Percentiles rank a stretch among this genome's conserved stretches.
phyloP scores from a whole-genome alignment of 257 asterid species.

The Gynochthodes officinalis region DNA sequence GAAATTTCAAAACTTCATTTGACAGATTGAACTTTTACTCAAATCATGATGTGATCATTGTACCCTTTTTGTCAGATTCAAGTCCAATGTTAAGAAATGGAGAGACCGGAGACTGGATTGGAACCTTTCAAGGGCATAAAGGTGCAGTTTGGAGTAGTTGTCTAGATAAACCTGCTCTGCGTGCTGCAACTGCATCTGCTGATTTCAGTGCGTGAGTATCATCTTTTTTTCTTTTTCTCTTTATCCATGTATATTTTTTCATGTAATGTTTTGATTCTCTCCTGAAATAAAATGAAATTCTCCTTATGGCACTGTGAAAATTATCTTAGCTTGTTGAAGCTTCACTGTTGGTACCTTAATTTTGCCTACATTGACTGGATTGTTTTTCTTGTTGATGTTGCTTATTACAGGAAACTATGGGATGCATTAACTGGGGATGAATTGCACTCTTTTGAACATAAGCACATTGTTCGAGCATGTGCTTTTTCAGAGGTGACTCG shows the following conservation, averaged over 20 bases:
- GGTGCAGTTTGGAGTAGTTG: constrained; percentile 99
- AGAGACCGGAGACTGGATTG: constrained; percentile 98
- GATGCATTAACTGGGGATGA: constrained; percentile 95
- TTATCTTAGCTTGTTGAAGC: neutral
- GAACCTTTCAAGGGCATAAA: constrained; percentile 96
- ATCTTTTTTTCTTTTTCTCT: neutral
- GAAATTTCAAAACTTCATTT: neutral
- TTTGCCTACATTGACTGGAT: neutral
- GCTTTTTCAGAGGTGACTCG: constrained; percentile 82
- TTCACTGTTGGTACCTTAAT: neutral
- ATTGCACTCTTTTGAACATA: constrained; percentile 91
- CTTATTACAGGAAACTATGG: constrained; percentile 82
- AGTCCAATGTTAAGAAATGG: constrained; percentile 97
- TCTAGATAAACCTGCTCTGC: constrained; percentile 83
- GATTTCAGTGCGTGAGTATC: constrained; percentile 91
- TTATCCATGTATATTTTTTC: neutral
- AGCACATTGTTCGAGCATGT: constrained; percentile 95
- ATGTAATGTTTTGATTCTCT: neutral
- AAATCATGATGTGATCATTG: constrained; percentile 8
- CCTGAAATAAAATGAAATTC: neutral
- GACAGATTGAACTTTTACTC: neutral
- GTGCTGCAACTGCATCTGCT: constrained; percentile 96
- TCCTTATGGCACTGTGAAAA: neutral
- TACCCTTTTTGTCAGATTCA: constrained; percentile 54
- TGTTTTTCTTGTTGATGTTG: constrained; percentile 10